Evolutionary conservation across 2,329 filamentous ascomycete species (phyloP).

Genomic region (Pseudogymnoascus destructans): DNA sequence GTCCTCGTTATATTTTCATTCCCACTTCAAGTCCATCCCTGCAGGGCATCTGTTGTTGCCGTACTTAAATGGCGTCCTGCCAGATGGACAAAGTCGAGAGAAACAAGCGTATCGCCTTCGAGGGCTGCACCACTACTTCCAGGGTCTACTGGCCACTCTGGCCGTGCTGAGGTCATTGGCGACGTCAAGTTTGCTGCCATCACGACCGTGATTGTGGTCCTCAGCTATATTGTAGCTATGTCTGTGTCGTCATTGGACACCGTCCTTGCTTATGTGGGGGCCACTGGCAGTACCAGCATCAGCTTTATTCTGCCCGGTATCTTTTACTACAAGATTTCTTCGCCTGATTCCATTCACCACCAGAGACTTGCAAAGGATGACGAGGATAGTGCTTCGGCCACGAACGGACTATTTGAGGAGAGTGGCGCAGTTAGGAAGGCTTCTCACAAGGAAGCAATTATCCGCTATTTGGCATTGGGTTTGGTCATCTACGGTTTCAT

Average conservation of each 20-base stretch:
- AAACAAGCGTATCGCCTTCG: slow-evolving; percentile 27
- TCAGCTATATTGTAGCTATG: slow-evolving; percentile 80
- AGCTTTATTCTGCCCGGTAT: slow-evolving; percentile 92
- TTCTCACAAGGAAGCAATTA: slow-evolving; percentile 41
- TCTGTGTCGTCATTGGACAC: slow-evolving; percentile 81
- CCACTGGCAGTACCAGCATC: slow-evolving; percentile 87
- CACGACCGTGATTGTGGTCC: slow-evolving; percentile 70
- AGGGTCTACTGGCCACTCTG: slow-evolving; percentile 29
- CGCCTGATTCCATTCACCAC: slow-evolving; percentile 74
- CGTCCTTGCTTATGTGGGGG: slow-evolving; percentile 88
- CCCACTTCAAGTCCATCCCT: slow-evolving; percentile 89
- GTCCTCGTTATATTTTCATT: slow-evolving; percentile 94
- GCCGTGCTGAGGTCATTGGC: slow-evolving; percentile 53
- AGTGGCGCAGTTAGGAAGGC: slow-evolving; percentile 30
- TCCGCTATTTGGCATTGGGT: slow-evolving; percentile 61
- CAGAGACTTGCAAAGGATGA: slow-evolving; percentile 83
- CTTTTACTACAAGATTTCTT: slow-evolving; percentile 97
- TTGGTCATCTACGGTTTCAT: slow-evolving; percentile 71
- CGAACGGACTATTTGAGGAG: slow-evolving; percentile 25
- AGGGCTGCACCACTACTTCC: slow-evolving; percentile 30
- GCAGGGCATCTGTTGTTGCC: slow-evolving; percentile 85
- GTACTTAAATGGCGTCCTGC: slow-evolving; percentile 83
- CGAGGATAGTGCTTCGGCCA: slow-evolving; percentile 57
- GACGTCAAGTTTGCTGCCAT: slow-evolving; percentile 82
- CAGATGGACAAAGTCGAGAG: slow-evolving; percentile 25